Percentiles rank a stretch among this genome's conserved stretches.
Conservation (phyloP, 257 asterid species). For the Solanum sejunctum region DNA sequence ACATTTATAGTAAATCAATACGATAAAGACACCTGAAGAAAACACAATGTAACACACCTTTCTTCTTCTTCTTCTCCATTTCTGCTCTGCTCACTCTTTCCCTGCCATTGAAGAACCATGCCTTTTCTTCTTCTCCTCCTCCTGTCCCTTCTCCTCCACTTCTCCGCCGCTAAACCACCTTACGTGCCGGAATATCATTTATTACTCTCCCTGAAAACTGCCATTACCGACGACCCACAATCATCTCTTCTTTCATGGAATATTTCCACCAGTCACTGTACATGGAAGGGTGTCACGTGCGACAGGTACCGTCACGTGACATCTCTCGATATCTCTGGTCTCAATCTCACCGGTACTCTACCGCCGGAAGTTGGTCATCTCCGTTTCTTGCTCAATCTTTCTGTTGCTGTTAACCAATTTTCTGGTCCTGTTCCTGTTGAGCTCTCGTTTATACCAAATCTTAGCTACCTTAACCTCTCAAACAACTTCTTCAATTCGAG, state of each 20-base stretch:
- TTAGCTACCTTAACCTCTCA: slow-evolving; percentile 55
- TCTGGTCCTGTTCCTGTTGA: slow-evolving; percentile 55
- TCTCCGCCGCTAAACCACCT: slow-evolving; percentile 19
- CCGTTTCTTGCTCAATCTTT: slow-evolving; percentile 38
- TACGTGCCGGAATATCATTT: slow-evolving; percentile 41
- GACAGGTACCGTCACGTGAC: slow-evolving; percentile 54
- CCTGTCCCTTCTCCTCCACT: slow-evolving; percentile 15
- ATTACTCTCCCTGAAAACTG: slow-evolving; percentile 52
- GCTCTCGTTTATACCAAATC: slow-evolving; percentile 36
- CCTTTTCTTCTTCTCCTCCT: slow-evolving; percentile 13
- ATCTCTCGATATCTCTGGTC: slow-evolving; percentile 44
- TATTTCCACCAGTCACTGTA: slow-evolving; percentile 40
- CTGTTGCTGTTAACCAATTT: slow-evolving; percentile 45
- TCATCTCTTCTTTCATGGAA: slow-evolving; percentile 54
- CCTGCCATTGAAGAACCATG: neutral
- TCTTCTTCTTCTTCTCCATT: neutral
- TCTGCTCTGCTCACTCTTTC: neutral
- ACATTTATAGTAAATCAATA: neutral
- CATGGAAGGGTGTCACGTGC: slow-evolving; percentile 78
- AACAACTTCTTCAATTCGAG: slow-evolving; percentile 47
- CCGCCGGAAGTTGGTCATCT: slow-evolving; percentile 46
- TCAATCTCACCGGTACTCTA: slow-evolving; percentile 49
- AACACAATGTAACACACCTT: neutral
- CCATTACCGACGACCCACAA: slow-evolving; percentile 56
- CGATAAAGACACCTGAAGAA: neutral